These are phyloP conservation scores for Hammondia hammondi DNA, from an alignment of 169 alveolate species.

Conservation along the genomic window DNA sequence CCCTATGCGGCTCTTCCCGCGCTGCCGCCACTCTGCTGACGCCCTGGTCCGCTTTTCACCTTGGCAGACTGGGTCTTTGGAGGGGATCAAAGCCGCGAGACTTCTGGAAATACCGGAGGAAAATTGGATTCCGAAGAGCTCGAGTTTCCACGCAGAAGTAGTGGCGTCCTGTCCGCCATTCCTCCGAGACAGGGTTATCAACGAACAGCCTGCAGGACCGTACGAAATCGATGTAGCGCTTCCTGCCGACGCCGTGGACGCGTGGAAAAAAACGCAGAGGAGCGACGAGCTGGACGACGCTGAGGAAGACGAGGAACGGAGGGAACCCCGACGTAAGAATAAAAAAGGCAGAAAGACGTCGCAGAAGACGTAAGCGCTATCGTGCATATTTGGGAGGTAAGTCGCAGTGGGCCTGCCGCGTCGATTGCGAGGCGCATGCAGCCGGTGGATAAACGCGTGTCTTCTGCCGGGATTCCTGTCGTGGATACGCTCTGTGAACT, in stretches of 20 bases:
- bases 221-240: neutral
- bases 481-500: no score
- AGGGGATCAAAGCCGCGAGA: neutral
- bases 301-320: neutral
- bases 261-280: neutral
- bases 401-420: no score
- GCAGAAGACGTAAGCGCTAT: neutral
- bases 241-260: neutral
- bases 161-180: neutral
- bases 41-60: conserved; percentile 11
- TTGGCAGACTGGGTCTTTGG: conserved; percentile 33
- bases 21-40: neutral
- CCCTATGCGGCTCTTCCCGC: conserved; percentile 5
- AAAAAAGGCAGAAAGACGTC: neutral
- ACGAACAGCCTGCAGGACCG: conserved; percentile 36
- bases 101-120: neutral
- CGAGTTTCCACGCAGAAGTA: conserved; percentile 19
- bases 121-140: conserved; percentile 28
- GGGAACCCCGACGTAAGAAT: neutral
- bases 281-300: neutral
- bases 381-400: neutral
- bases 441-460: no score
- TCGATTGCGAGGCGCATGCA: no score
- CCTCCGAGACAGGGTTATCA: neutral
- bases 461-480: no score